Conservation (phyloP, 345 rosid genomes). For the Murraya paniculata region DNA sequence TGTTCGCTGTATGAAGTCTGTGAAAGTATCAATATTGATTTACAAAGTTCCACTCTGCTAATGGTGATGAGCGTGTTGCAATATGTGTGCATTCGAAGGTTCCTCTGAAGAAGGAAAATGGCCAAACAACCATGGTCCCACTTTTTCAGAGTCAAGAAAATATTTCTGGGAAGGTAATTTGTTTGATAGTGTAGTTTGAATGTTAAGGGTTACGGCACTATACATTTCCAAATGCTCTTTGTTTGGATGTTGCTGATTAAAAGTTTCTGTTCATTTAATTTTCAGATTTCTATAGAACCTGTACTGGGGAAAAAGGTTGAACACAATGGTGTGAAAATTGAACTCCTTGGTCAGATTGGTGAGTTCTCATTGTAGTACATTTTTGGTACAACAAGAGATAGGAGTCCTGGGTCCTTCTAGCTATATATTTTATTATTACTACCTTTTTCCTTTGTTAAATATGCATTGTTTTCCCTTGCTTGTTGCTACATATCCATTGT, state of each 20-base stretch:
- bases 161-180: constrained; percentile 76
- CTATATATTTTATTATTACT: not conserved
- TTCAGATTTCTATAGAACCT: constrained; percentile 78
- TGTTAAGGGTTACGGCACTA: not conserved
- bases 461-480: not conserved
- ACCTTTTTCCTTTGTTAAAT: not conserved
- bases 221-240: not conserved
- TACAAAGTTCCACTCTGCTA: not conserved
- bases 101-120: constrained; percentile 91
- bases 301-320: constrained; percentile 91
- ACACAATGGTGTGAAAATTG: constrained; percentile 93
- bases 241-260: not conserved
- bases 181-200: constrained; percentile 1
- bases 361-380: constrained; percentile 1
- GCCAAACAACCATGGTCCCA: constrained; percentile 74
- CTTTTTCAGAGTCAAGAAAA: constrained; percentile 96
- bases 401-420: not conserved
- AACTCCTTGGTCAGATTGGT: constrained; percentile 98
- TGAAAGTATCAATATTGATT: not conserved
- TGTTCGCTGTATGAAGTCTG: not conserved
- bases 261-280: constrained; percentile 2
- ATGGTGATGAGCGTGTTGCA: constrained; percentile 1
- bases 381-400: not conserved
- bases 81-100: constrained; percentile 41
- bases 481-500: not conserved